Evolutionary conservation across 106 monocot species (phyloP), one percentile per base, ranked within the genome.

Genomic region (Platanthera zijinensis): DNA sequence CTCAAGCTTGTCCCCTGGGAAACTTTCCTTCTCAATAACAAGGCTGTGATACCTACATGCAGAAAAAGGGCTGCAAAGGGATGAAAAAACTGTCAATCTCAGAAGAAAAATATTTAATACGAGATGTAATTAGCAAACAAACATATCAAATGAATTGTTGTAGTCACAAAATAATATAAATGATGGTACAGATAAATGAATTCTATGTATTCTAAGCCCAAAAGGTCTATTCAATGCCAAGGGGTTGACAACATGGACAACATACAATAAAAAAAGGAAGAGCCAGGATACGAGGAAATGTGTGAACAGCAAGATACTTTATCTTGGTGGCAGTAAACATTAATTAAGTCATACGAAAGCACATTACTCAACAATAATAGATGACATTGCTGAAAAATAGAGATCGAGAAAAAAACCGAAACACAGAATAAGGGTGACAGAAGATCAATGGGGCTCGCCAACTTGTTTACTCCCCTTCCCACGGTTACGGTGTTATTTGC

Each of bases 31-130:
- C 64, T 93, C 92, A 78, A 96, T 93, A 45, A 96, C 89, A 61
- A 96, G 88, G 69, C 92, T 96, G 76, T 93, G 93, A 78, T 96
- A 92, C 80, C 96, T 88, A 53, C 88, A 90, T 53, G 87, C 89
- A 25, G 79, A 76, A 30, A 94, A 94, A 74, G 93, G 93, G 73
- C 93, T 94, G 78, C 79, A 81, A 59, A 11, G 59, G 50, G 69
- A 57, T 57, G 25, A 76, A 72, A 3, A 78, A 69, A 18, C 22
- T 75, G 32, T 51, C 64, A 66, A 32, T 53, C n/a, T 62, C 13
- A 66, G 9, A 52, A 50, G 9, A 53, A 69, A 32, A 57, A 51
- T 73, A 13, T 10, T 39, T 67, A 30, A 13, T 39, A 18, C 8
- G 12, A 67, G 22, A 18, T 63, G 21, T 19, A 18, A 63, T 63